Evolutionary conservation across 306 rosid species (phyloP), one percentile per base, ranked within the genome.

Genomic region (Argentina anserina): DNA sequence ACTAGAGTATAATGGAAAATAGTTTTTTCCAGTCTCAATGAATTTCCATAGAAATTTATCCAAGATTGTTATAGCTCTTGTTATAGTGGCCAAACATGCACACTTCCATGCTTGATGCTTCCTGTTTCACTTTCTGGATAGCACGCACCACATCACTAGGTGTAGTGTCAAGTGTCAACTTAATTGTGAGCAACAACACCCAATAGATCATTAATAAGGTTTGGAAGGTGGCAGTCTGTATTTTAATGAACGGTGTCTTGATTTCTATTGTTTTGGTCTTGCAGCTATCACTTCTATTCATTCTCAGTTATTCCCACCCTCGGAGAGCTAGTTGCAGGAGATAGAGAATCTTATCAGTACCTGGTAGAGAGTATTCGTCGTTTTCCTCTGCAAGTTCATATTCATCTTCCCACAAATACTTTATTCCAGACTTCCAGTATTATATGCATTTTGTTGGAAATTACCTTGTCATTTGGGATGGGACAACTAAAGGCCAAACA

Each of bases 291-390:
- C 80, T 75, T 74, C 40, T 91, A 91, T 72, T 94, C 97, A 23
- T 91, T 91, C 85, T 84, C 87, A 1, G 70, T 90, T 46, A 91
- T 90, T 83, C 99, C 96, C 34, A 70, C 86, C 60, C 29, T 91
- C 42, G 97, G 97, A 66, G 90, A 91, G 88, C 63, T 91, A 70
- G 88, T 91, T 86, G 88, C 90, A 15, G 91, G 93, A 3, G 97
- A 91, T 74, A 88, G 95, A 52, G 82, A 83, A 72, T 94, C 99
- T 53, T 94, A 94, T 84, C 96, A 91, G 78, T 94, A 94, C 89
- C 81, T 94, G 71, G 99, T 94, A 61, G 99, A 94, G 80, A 94
- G 99, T 78, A 88, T 91, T 69, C 87, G 90, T 60, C 90, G 90
- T 64, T 94, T 94, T 65, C 97, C 99, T 45, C 18, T 91, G 6